Conservation (phyloP, 352 stramenopile species). For the Pilasporangium apinafurcum region DNA sequence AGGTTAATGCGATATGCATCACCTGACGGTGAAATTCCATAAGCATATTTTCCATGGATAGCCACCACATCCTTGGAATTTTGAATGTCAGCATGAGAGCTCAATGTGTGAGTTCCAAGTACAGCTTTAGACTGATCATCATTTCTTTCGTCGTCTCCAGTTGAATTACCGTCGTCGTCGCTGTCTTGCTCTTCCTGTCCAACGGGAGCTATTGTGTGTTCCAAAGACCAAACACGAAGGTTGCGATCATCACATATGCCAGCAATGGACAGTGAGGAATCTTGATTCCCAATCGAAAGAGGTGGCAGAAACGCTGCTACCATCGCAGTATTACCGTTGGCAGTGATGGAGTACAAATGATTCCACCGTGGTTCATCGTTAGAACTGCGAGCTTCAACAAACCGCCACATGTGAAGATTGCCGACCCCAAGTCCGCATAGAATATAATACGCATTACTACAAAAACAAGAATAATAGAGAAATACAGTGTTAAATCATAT, state of each 20-base stretch:
- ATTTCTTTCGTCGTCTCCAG: conserved; percentile 10
- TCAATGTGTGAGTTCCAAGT: conserved; percentile 24
- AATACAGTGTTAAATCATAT: not conserved
- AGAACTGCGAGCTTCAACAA: conserved; percentile 28
- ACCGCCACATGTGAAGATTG: conserved; percentile 70
- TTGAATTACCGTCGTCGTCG: conserved; percentile 14
- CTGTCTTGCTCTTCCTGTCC: conserved; percentile 7
- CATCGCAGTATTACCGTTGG: conserved; percentile 50
- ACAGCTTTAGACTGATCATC: conserved; percentile 2
- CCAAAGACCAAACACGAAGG: conserved; percentile 60
- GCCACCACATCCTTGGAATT: conserved; percentile 52
- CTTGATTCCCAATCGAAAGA: not conserved
- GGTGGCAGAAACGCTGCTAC: conserved; percentile 45
- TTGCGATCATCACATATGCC: conserved; percentile 49
- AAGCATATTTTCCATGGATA: conserved; percentile 55
- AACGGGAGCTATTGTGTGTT: conserved; percentile 14
- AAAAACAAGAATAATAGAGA: not conserved
- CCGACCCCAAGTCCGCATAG: conserved; percentile 66
- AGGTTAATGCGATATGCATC: conserved; percentile 58
- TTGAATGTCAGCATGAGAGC: conserved; percentile 45
- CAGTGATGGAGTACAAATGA: conserved; percentile 42
- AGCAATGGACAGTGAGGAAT: conserved; percentile 30
- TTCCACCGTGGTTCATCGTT: conserved; percentile 38
- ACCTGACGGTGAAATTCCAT: conserved; percentile 59
- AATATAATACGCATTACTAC: conserved; percentile 63